Conservation (phyloP, 352 stramenopile genomes). For the Globisporangium acanthophoron region DNA sequence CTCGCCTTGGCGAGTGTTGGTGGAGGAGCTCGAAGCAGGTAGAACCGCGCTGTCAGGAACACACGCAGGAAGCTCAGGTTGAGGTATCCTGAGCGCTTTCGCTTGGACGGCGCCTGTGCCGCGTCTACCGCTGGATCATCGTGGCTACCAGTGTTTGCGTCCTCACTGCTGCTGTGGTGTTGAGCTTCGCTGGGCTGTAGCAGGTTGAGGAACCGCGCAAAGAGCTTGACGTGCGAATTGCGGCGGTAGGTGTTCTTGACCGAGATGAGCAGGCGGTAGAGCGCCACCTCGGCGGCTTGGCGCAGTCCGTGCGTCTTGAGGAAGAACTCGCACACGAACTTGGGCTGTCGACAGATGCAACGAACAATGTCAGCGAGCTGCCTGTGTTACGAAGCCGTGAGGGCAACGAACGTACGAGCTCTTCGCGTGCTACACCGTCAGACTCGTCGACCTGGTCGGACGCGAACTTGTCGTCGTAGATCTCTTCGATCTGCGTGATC, state of each 20-base stretch:
- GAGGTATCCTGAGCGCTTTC: constrained; percentile 28
- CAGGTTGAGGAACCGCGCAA: constrained; percentile 58
- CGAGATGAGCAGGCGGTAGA: constrained; percentile 70
- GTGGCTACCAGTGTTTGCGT: neutral
- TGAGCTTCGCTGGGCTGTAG: constrained; percentile 14
- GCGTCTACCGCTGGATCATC: neutral
- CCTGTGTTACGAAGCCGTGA: neutral
- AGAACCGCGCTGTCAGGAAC: constrained; percentile 50
- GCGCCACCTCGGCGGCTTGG: constrained; percentile 53
- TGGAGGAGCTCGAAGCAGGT: constrained; percentile 26
- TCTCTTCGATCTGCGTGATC: constrained; percentile 51
- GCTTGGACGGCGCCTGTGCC: constrained; percentile 9
- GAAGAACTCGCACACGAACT: constrained; percentile 71
- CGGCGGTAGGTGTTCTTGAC: constrained; percentile 47
- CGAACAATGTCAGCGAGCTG: neutral
- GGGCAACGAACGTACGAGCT: constrained; percentile 23
- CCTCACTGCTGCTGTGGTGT: constrained; percentile 1
- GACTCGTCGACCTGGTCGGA: constrained; percentile 53
- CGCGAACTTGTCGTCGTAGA: constrained; percentile 76
- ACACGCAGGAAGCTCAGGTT: constrained; percentile 63
- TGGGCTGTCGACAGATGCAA: constrained; percentile 21
- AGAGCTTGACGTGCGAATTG: constrained; percentile 53
- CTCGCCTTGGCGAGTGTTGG: constrained; percentile 6
- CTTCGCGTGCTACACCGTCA: constrained; percentile 54
- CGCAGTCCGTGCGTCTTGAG: constrained; percentile 59